Conservation (phyloP, 2,329 filamentous ascomycete genomes). For the Aspergillus awamori region DNA sequence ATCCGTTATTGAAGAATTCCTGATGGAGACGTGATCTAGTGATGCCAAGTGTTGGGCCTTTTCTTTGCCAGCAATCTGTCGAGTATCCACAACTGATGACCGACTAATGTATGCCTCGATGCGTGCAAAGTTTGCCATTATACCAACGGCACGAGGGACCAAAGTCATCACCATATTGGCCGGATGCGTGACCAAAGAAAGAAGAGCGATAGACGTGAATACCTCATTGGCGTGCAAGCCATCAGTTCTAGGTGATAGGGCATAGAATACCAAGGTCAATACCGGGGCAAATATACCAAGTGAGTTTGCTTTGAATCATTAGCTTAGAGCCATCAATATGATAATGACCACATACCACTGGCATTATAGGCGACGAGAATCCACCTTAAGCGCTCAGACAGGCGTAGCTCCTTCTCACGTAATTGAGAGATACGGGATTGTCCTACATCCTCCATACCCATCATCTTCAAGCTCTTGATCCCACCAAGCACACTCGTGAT, state of each 20-base stretch:
- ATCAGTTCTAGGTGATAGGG: background rate
- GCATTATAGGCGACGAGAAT: slow-evolving; percentile 2
- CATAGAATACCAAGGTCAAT: background rate
- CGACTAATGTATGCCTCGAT: background rate
- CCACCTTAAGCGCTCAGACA: background rate
- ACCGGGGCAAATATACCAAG: slow-evolving; percentile 1
- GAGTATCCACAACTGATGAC: background rate
- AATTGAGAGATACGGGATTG: background rate
- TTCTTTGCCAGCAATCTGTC: background rate
- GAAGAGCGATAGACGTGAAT: slow-evolving; percentile 7
- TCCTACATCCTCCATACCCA: background rate
- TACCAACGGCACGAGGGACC: background rate
- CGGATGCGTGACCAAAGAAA: slow-evolving; percentile 8
- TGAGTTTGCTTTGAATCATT: background rate
- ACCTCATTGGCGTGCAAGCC: background rate
- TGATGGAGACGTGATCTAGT: background rate
- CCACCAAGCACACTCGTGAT: background rate
- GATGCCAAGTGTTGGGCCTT: background rate
- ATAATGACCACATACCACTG: background rate
- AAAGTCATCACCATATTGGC: slow-evolving; percentile 11
- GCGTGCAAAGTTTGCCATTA: background rate
- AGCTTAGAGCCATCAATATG: background rate
- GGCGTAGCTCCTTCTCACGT: background rate
- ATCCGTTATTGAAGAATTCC: background rate
- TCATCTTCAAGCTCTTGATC: slow-evolving; percentile 6